These are phyloP conservation scores for Xylaria arbuscula DNA, from an alignment of 2,329 filamentous ascomycete genomes.

Conservation along the genomic window DNA sequence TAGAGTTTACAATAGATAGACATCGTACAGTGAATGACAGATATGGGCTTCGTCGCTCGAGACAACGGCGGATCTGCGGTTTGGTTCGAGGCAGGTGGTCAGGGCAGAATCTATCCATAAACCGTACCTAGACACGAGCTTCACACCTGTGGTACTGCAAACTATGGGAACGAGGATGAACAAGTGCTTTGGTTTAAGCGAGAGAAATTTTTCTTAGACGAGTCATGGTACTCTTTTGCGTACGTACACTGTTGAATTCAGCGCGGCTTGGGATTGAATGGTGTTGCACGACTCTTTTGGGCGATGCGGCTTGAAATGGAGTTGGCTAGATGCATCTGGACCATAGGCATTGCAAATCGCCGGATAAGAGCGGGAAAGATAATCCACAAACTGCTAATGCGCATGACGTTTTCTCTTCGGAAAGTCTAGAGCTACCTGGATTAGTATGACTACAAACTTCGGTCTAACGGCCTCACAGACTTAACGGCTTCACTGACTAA, in stretches of 20 bases:
- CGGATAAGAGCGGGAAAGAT: background rate
- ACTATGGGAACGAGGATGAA: constrained; percentile 12
- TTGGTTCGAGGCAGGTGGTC: constrained; percentile 8
- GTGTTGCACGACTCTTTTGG: background rate
- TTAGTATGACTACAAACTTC: background rate
- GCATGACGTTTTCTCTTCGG: background rate
- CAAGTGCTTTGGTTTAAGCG: constrained; percentile 7
- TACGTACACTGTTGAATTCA: background rate
- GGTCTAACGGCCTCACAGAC: background rate
- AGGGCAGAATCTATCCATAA: constrained; percentile 5
- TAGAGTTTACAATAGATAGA: background rate
- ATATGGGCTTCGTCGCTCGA: constrained; percentile 11
- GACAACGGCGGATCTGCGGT: constrained; percentile 7
- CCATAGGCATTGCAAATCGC: background rate
- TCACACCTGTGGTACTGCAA: background rate
- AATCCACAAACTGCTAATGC: background rate
- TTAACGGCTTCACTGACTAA: background rate
- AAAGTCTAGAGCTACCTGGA: constrained; percentile 6
- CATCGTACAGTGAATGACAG: constrained; percentile 3
- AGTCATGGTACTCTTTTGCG: background rate
- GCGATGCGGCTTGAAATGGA: constrained; percentile 6
- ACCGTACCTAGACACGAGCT: background rate
- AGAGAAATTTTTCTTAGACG: constrained; percentile 3
- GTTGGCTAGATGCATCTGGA: constrained; percentile 3
- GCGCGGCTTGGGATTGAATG: background rate